These are phyloP conservation scores for Penicillium thymicola DNA, from an alignment of 2,329 filamentous ascomycete genomes.

Conservation along the genomic window DNA sequence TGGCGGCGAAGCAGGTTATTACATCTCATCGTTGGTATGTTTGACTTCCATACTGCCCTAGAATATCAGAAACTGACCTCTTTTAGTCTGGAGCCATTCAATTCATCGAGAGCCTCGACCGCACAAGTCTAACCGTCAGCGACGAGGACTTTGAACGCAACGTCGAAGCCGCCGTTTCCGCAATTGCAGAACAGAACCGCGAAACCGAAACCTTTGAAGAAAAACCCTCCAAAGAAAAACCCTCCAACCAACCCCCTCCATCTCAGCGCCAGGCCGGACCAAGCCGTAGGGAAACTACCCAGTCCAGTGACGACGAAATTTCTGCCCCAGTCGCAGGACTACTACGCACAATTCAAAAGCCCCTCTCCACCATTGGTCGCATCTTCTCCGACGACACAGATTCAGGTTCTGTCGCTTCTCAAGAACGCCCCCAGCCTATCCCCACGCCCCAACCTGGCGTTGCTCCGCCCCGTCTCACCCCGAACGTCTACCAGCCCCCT, in stretches of 20 bases:
- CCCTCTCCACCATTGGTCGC: slow-evolving; percentile 84
- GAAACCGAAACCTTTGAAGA: slow-evolving; percentile 49
- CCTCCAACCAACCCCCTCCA: slow-evolving; percentile 54
- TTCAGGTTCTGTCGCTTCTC: slow-evolving; percentile 13
- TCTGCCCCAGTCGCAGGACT: slow-evolving; percentile 75
- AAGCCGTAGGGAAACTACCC: slow-evolving; percentile 33
- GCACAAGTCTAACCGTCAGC: slow-evolving; percentile 85
- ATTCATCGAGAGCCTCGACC: slow-evolving; percentile 94
- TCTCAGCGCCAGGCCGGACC: slow-evolving; percentile 57
- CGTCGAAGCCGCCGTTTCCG: slow-evolving; percentile 93
- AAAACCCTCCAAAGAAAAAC: slow-evolving; percentile 36
- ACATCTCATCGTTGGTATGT: slow-evolving; percentile 82
- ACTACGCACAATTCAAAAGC: slow-evolving; percentile 84
- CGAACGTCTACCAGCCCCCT: slow-evolving; percentile 46
- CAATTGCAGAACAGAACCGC: slow-evolving; percentile 86
- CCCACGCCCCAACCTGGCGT: slow-evolving; percentile 46
- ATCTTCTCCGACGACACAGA: slow-evolving; percentile 77
- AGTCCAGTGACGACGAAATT: slow-evolving; percentile 63
- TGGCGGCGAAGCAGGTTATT: slow-evolving; percentile 96
- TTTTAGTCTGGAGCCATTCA: slow-evolving; percentile 72
- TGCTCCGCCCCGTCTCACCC: slow-evolving; percentile 50
- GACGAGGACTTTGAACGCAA: slow-evolving; percentile 95
- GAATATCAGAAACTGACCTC: slow-evolving; percentile 2
- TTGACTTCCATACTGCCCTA: background rate
- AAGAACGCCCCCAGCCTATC: slow-evolving; percentile 36